These are phyloP conservation scores for Stereocaulon alpinum DNA, from an alignment of 495 filamentous ascomycete genomes.

Conservation along the genomic window DNA sequence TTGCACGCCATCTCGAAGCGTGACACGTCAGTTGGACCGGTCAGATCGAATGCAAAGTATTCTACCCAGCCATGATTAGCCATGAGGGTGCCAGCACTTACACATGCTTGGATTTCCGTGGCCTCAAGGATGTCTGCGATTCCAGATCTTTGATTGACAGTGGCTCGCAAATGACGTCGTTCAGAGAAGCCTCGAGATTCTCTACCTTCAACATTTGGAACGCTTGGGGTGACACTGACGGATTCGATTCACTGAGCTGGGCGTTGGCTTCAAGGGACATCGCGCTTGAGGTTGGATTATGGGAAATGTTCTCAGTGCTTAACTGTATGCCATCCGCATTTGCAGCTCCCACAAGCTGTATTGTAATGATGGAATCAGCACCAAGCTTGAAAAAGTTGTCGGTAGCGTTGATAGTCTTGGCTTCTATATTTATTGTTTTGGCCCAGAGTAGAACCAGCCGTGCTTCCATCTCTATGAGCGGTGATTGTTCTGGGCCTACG, in stretches of 20 bases:
- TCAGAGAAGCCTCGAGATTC: slow-evolving; percentile 34
- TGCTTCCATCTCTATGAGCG: slow-evolving; percentile 26
- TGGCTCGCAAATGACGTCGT: slow-evolving; percentile 41
- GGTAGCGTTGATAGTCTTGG: slow-evolving; percentile 32
- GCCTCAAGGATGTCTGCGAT: slow-evolving; percentile 50
- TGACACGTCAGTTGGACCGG: slow-evolving; percentile 36
- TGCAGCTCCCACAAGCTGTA: slow-evolving; percentile 43
- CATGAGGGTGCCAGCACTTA: slow-evolving; percentile 48
- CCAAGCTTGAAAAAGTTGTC: slow-evolving; percentile 46
- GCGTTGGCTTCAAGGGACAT: slow-evolving; percentile 27
- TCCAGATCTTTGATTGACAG: slow-evolving; percentile 46
- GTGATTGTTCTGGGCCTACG: background rate
- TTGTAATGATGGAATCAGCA: slow-evolving; percentile 47
- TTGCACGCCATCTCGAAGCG: slow-evolving; percentile 37
- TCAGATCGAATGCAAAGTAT: slow-evolving; percentile 47
- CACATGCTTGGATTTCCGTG: slow-evolving; percentile 54
- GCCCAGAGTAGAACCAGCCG: slow-evolving; percentile 33
- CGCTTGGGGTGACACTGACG: too few species aligned
- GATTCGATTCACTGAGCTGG: too few species aligned
- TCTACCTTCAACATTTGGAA: background rate
- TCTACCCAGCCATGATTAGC: slow-evolving; percentile 44
- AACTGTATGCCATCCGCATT: slow-evolving; percentile 35
- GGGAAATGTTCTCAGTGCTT: slow-evolving; percentile 42
- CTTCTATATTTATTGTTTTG: slow-evolving; percentile 28
- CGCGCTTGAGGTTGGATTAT: slow-evolving; percentile 35